Evolutionary conservation across 2,329 filamentous ascomycete species (phyloP).

Genomic region (Colletotrichum aenigma): DNA sequence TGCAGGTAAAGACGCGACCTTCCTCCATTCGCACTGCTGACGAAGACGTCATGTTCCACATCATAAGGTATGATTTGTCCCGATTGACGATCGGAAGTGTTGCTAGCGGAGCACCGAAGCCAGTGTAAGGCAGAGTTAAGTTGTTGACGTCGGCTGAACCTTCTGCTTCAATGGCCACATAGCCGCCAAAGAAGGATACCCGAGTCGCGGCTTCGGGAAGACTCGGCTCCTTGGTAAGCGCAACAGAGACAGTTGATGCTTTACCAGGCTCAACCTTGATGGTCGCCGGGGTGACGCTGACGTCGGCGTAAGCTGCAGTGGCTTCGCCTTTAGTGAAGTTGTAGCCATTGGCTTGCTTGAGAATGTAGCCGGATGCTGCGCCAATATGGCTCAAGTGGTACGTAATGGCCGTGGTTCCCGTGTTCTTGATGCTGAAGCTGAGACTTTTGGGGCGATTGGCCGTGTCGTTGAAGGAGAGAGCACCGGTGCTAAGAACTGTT

Average conservation of each 20-base stretch:
- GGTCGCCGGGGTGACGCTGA: not conserved
- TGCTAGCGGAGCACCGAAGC: not conserved
- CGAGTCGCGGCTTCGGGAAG: slow-evolving; percentile 19
- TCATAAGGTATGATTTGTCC: not conserved
- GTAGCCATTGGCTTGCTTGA: not conserved
- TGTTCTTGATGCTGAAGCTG: slow-evolving; percentile 40
- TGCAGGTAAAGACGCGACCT: not conserved
- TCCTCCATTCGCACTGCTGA: not conserved
- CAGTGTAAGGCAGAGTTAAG: not conserved
- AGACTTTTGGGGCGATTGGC: slow-evolving; percentile 33
- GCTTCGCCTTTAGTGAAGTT: not conserved
- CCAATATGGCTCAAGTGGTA: slow-evolving; percentile 33
- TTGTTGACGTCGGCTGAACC: not conserved
- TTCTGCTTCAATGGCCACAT: slow-evolving; percentile 25
- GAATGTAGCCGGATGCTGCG: slow-evolving; percentile 37
- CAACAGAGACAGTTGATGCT: slow-evolving; percentile 21
- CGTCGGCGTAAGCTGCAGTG: not conserved
- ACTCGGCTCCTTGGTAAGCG: slow-evolving; percentile 1
- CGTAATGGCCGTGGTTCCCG: slow-evolving; percentile 29
- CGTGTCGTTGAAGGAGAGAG: slow-evolving; percentile 44
- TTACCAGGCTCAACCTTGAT: slow-evolving; percentile 23
- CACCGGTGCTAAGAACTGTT: slow-evolving; percentile 33
- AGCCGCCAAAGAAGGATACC: slow-evolving; percentile 32
- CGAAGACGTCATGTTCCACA: not conserved
- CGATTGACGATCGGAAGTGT: not conserved